Conservation (phyloP, 1,284 basidiomycete species). For the Rhodotorula sp. region DNA sequence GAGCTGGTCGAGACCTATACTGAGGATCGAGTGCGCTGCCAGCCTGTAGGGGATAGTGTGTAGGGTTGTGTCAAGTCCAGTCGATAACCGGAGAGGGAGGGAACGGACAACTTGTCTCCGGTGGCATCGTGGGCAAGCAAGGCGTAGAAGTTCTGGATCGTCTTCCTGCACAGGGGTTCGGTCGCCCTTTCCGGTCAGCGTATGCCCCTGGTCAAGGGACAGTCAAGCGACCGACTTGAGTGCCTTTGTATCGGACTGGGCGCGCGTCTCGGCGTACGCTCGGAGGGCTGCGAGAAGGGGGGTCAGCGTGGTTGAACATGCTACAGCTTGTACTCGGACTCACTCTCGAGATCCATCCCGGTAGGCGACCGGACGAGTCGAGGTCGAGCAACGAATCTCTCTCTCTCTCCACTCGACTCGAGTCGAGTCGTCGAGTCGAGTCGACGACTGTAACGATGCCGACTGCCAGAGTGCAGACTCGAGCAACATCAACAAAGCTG, state of each 20-base stretch:
- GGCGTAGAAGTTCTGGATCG: slow-evolving; percentile 39
- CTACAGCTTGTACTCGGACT: neutral
- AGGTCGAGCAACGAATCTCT: no score
- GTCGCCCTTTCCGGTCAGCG: neutral
- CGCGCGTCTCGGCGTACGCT: slow-evolving; percentile 21
- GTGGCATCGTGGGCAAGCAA: slow-evolving; percentile 14
- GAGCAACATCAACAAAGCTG: no score
- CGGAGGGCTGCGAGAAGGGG: slow-evolving; percentile 9
- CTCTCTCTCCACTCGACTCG: neutral
- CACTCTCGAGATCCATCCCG: slow-evolving; percentile 19
- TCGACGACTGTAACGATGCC: no score
- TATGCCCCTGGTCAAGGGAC: neutral
- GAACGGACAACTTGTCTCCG: slow-evolving; percentile 35
- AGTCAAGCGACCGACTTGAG: slow-evolving; percentile 20
- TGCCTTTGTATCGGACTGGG: slow-evolving; percentile 21
- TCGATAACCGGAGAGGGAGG: no score
- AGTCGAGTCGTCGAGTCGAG: no score
- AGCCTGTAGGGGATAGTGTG: no score
- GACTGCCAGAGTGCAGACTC: neutral
- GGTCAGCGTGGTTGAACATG: neutral
- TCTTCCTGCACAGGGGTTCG: slow-evolving; percentile 7
- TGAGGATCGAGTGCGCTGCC: slow-evolving; percentile 34
- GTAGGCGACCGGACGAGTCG: neutral
- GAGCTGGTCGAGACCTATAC: slow-evolving; percentile 33
- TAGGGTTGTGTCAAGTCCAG: no score